Base-by-base conservation (phyloP, 2,329 filamentous ascomycete species). In the Bisporella sp. region DNA sequence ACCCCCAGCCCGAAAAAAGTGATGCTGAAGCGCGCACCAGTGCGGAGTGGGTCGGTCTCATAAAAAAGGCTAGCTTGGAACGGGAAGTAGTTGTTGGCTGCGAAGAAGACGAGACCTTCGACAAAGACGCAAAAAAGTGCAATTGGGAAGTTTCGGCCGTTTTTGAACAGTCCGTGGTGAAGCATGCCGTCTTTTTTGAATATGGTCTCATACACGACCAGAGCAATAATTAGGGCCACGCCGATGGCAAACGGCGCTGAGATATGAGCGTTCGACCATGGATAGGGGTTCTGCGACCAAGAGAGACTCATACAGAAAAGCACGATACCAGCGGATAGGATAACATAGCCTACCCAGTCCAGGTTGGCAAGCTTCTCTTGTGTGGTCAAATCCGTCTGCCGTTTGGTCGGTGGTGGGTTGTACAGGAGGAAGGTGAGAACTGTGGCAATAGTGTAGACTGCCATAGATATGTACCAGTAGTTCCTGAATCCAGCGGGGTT, bases 61-160 rank as follows among this genome's bases (percentile, higher is more conserved):
- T 70, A 71, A 28, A 44, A 29, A 31, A 44, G 5, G 31, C 41
- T 44, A 46, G 63, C 60, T 57, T 72, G 59, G 46, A 68, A 70
- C 12, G 68, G 63, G 39, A 71, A 71, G 58, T 72, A 72, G 49
- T 62, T 68, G 54, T 71, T 72, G 13, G 64, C 66, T 1, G 68
- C 66, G 47, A 71, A 70, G 53, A 71, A 71, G 11, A 63, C 64
- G 0, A 70, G 46, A 12, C 69, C 69, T 47, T 71, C 69, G 9
- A 60, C 58, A 37, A 70, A 70, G n/a, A 71, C 61, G 39, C 65
- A 68, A 6, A 65, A 43, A 2, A 68, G 50, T 0, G 66, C 59
- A 48, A 72, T 63, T 21, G 64, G 31, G 48, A 71, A 71, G 55
- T 70, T 71, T 33, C 68, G 62, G 48, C 64, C 62, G 29, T 56